Percentiles rank a stretch among this genome's conserved stretches.
Conservation (phyloP, 768 basidiomycete genomes). For the Hydnomerulius pinastri region DNA sequence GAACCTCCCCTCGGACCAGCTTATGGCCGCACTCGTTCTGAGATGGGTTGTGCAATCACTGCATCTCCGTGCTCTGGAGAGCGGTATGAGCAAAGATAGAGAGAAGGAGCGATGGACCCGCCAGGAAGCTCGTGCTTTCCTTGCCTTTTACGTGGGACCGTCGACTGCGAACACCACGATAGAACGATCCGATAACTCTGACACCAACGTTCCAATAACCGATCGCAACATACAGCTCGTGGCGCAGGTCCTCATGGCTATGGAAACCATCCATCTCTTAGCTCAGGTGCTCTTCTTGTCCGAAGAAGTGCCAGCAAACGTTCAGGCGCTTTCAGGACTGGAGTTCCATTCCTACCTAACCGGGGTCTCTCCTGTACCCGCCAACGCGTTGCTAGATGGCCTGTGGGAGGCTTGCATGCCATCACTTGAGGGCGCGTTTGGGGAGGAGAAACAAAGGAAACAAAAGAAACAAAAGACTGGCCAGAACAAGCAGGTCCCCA, state of each 20-base stretch:
- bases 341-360: slow-evolving; percentile 58
- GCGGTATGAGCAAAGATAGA: slow-evolving; percentile 50
- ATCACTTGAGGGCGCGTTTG: slow-evolving; percentile 51
- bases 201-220: slow-evolving; percentile 33
- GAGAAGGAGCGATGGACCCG: slow-evolving; percentile 71
- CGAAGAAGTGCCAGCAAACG: slow-evolving; percentile 45
- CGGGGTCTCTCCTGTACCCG: slow-evolving; percentile 20
- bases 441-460: slow-evolving; percentile 49
- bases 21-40: slow-evolving; percentile 55
- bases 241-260: slow-evolving; percentile 61
- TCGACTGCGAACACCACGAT: slow-evolving; percentile 12
- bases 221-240: slow-evolving; percentile 69
- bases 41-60: slow-evolving; percentile 62
- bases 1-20: slow-evolving; percentile 44
- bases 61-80: slow-evolving; percentile 52
- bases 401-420: slow-evolving; percentile 51
- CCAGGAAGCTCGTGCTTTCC: slow-evolving; percentile 59
- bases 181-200: slow-evolving; percentile 14
- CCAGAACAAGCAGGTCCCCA: slow-evolving; percentile 9
- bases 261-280: slow-evolving; percentile 62
- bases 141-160: slow-evolving; percentile 46
- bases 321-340: slow-evolving; percentile 57
- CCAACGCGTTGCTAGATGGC: slow-evolving; percentile 28
- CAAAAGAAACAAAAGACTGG: slow-evolving; percentile 35
- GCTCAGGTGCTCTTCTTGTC: slow-evolving; percentile 62